These are phyloP conservation scores for Xylariaceae sp. DNA, from an alignment of 2,329 filamentous ascomycete genomes.

Conservation along the genomic window DNA sequence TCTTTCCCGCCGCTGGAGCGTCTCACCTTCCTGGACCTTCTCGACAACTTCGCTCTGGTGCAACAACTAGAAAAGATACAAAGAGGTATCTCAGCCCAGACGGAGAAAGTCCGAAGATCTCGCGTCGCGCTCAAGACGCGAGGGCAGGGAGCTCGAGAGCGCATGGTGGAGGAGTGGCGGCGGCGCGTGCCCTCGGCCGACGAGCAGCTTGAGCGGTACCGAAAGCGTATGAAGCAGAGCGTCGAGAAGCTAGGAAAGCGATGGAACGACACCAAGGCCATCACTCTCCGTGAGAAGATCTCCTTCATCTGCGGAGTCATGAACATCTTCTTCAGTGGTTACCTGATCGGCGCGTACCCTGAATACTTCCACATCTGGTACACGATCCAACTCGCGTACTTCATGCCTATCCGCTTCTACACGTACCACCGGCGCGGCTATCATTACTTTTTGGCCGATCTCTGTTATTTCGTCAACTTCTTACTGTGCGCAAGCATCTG, in stretches of 20 bases:
- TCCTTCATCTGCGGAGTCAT: conserved; percentile 94
- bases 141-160: conserved; percentile 73
- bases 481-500: conserved; percentile 77
- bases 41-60: conserved; percentile 88
- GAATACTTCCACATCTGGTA: conserved; percentile 93
- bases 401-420: conserved; percentile 93
- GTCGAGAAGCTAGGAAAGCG: conserved; percentile 80
- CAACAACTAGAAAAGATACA: conserved; percentile 90
- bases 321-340: conserved; percentile 96
- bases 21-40: conserved; percentile 82
- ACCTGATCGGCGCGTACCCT: conserved; percentile 80
- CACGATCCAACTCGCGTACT: conserved; percentile 78
- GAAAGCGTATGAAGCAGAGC: conserved; percentile 76
- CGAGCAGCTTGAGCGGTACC: conserved; percentile 88
- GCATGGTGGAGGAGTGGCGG: conserved; percentile 89
- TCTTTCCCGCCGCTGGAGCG: conserved; percentile 82
- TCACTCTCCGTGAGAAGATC: conserved; percentile 87
- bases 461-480: conserved; percentile 97
- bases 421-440: conserved; percentile 88
- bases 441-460: conserved; percentile 93
- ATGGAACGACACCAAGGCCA: conserved; percentile 86
- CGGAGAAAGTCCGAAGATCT: conserved; percentile 76
- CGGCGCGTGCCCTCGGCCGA: conserved; percentile 80
- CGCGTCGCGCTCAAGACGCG: conserved; percentile 72
- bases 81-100: conserved; percentile 73